A percentile compares a stretch with the other conserved stretches of the same genome.
Conservation (phyloP, 2,329 filamentous ascomycete genomes). For the Neonectria neomacrospora region DNA sequence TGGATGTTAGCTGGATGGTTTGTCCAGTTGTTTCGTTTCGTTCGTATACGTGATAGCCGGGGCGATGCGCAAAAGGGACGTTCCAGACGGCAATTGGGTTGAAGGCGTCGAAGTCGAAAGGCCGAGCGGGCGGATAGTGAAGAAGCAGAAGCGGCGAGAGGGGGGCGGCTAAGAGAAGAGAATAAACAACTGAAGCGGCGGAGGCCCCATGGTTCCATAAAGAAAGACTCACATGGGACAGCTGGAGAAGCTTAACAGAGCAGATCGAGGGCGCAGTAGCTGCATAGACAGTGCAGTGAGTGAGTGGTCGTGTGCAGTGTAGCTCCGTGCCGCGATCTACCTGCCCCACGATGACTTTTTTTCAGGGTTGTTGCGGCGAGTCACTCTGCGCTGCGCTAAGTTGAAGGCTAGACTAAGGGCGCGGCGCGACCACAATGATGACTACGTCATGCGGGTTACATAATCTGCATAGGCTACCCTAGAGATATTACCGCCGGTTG, state of each 20-base stretch:
- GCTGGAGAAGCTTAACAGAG: neutral
- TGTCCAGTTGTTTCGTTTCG: neutral
- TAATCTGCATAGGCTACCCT: conserved; percentile 20
- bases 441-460: conserved; percentile 24
- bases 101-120: conserved; percentile 7
- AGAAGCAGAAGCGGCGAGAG: conserved; percentile 9
- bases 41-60: neutral
- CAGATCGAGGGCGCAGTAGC: neutral
- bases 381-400: conserved; percentile 18
- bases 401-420: neutral
- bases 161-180: conserved; percentile 26
- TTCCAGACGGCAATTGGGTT: neutral
- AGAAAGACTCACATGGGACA: conserved; percentile 15
- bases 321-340: neutral
- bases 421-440: conserved; percentile 20
- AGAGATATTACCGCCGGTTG: neutral
- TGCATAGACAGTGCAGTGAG: conserved; percentile 1
- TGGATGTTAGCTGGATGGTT: neutral
- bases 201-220: conserved; percentile 47
- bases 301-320: neutral
- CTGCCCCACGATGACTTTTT: conserved; percentile 29
- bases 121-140: neutral
- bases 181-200: conserved; percentile 35
- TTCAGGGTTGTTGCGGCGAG: conserved; percentile 28
- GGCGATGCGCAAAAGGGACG: neutral